Conservation (phyloP, 2,329 filamentous ascomycete genomes). For the Trichoderma harzianum region DNA sequence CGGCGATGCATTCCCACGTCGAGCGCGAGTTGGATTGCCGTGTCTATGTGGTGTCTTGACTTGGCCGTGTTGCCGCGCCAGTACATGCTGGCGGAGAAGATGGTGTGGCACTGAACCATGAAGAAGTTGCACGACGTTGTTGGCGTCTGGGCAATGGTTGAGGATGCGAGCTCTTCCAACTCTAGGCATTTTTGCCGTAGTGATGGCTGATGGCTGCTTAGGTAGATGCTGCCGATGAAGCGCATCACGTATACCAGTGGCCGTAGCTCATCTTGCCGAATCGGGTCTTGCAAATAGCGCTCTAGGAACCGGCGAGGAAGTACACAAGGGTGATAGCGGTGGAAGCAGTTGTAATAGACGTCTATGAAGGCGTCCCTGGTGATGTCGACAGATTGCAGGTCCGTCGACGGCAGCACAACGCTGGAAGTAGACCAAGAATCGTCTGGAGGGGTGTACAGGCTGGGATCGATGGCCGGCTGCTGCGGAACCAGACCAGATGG, state of each 20-base stretch:
- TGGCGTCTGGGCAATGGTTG: background rate
- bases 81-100: slow-evolving; percentile 37
- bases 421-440: background rate
- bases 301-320: slow-evolving; percentile 24
- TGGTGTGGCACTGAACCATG: slow-evolving; percentile 35
- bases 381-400: slow-evolving; percentile 10
- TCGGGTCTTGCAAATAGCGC: slow-evolving; percentile 9
- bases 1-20: slow-evolving; percentile 57
- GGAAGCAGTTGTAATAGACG: slow-evolving; percentile 37
- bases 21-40: slow-evolving; percentile 56
- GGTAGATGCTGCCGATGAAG: slow-evolving; percentile 36
- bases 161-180: slow-evolving; percentile 14
- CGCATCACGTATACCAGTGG: slow-evolving; percentile 30
- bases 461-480: background rate
- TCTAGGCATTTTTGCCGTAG: background rate
- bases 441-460: slow-evolving; percentile 10
- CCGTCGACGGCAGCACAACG: background rate
- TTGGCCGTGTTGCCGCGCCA: slow-evolving; percentile 29
- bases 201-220: slow-evolving; percentile 19
- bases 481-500: background rate
- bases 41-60: slow-evolving; percentile 33
- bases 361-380: slow-evolving; percentile 28
- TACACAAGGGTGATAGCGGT: slow-evolving; percentile 32
- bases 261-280: slow-evolving; percentile 14
- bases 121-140: slow-evolving; percentile 23